Conservation (phyloP, 208 protist species). For the Wallacemonas sp. region DNA sequence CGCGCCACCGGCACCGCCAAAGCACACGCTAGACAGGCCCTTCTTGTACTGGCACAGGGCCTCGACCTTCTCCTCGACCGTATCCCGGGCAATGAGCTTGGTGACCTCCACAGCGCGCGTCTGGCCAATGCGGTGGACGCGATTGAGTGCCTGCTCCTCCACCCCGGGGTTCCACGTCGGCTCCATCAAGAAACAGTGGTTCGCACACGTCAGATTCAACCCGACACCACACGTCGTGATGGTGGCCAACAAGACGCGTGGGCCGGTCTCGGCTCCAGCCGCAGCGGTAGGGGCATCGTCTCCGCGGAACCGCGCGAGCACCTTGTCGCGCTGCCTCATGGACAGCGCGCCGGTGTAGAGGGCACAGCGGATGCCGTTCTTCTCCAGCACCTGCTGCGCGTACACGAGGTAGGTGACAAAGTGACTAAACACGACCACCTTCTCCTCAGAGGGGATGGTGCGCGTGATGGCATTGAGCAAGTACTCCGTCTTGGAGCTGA, state of each 20-base stretch:
- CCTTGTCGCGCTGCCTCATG: constrained; percentile 54
- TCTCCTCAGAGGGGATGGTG: constrained; percentile 49
- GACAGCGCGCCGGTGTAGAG: constrained; percentile 55
- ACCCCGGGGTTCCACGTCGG: constrained; percentile 91
- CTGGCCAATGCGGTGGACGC: constrained; percentile 92
- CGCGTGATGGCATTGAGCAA: constrained; percentile 41
- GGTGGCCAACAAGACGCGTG: constrained; percentile 86
- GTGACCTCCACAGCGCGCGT: constrained; percentile 92
- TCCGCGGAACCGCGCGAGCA: constrained; percentile 47
- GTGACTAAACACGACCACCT: constrained; percentile 94
- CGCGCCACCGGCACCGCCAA: constrained; percentile 21
- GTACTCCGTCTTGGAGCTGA: constrained; percentile 71
- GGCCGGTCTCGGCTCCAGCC: neutral
- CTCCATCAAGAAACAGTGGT: constrained; percentile 92
- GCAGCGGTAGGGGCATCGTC: neutral
- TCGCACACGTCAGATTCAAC: constrained; percentile 94
- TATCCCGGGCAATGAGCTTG: constrained; percentile 92
- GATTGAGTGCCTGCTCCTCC: constrained; percentile 91
- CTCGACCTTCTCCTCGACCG: constrained; percentile 97
- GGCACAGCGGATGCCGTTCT: constrained; percentile 36
- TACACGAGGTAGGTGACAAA: constrained; percentile 94
- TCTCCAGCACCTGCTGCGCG: constrained; percentile 69
- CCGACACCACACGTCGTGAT: constrained; percentile 92
- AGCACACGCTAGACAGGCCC: constrained; percentile 64
- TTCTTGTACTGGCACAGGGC: constrained; percentile 93